These are phyloP conservation scores for Physcomitrium patens DNA, from an alignment of 225 moss, liverwort and hornwort genomes.

Conservation along the genomic window DNA sequence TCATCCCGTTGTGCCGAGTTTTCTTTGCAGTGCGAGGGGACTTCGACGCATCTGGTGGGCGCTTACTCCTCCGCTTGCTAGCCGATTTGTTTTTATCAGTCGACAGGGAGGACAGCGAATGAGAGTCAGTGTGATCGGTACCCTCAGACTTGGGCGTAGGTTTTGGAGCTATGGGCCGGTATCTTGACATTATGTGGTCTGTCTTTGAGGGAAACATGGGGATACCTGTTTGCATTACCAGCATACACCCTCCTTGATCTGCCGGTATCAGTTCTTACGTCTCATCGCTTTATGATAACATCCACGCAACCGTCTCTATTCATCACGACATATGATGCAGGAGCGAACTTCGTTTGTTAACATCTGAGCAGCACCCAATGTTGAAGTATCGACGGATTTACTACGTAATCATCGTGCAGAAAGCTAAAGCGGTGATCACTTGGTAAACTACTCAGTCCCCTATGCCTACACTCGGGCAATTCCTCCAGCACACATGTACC, in stretches of 20 bases:
- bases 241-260: constrained; percentile 54
- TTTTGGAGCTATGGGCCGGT: constrained; percentile 89
- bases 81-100: constrained; percentile 59
- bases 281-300: constrained; percentile 20
- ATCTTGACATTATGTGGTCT: constrained; percentile 81
- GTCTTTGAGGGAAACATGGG: constrained; percentile 69
- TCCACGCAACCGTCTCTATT: background rate
- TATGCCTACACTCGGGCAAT: background rate
- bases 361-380: constrained; percentile 3
- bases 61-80: constrained; percentile 63
- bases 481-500: background rate
- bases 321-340: no score
- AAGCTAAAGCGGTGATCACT: background rate
- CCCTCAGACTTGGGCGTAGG: constrained; percentile 72
- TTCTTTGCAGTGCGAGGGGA: constrained; percentile 34
- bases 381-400: constrained; percentile 44
- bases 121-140: constrained; percentile 74
- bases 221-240: constrained; percentile 45
- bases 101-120: constrained; percentile 75
- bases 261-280: constrained; percentile 23
- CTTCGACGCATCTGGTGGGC: constrained; percentile 27
- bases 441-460: background rate
- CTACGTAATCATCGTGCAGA: background rate
- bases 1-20: constrained; percentile 23
- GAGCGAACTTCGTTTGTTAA: no score